Base-by-base conservation (phyloP, 139 green algal genomes). In the Chlamydomonas asymmetrica region DNA sequence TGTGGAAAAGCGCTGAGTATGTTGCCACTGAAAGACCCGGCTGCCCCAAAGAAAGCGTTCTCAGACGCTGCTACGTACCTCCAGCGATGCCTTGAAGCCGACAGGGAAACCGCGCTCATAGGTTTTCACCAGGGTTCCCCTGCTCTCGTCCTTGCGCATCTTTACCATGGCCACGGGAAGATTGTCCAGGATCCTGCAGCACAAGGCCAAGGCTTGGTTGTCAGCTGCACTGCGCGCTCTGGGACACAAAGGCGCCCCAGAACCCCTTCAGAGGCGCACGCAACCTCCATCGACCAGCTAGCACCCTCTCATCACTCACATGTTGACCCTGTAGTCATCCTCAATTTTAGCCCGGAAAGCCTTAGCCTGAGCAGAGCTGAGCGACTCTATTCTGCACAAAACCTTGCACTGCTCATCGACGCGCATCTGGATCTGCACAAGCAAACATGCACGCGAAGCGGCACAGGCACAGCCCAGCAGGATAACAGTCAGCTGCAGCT, bases 311-410 rank as follows among this genome's bases (percentile, higher is more conserved):
- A n/a, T n/a, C n/a, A 43, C 90, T 79, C 75, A 96, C 96, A 99
- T 99, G 84, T 98, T 98, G 39, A 98, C 95, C 10, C 94, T 86
- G 84, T 99, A 99, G 18, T 98, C 95, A 61, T 99, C 95, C 40
- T 93, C 82, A 56, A 99, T 96, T 65, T 91, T 93, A 16, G 62
- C 74, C 54, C 84, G 75, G 83, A 99, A 97, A 0, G 82, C 77
- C 70, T 98, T 93, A 3, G 86, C 85, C 72, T 98, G 79, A 1
- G 85, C 76, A 31, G 87, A 82, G 57, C 66, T 91, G 13, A 98
- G 82, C 0, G 76, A 73, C 9, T 89, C 80, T 27, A 97, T 96
- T 64, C 90, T 89, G 82, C 96, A 99, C 18, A 97, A 76, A 39
- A 98, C 83, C 75, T 97, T 97, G 92, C 96, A 99, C 82, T 97